Conservation (phyloP, 1,284 basidiomycete genomes). For the Thecaphora frezii region DNA sequence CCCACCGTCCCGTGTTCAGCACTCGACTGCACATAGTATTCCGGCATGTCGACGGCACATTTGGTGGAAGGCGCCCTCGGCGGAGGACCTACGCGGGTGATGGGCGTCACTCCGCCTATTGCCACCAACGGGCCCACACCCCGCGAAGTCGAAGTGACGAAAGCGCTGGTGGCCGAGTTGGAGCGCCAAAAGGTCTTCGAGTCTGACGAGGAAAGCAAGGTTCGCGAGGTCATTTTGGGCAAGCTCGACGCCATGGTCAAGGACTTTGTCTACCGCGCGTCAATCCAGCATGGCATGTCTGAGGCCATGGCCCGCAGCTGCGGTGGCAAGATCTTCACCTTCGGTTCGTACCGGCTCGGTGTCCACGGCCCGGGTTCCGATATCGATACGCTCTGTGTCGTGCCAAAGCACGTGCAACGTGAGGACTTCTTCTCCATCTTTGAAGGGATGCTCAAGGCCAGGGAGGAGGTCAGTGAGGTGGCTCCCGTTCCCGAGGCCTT, state of each 20-base stretch:
- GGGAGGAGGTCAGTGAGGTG: conserved; percentile 84
- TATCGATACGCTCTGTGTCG: conserved; percentile 98
- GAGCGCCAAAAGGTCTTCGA: conserved; percentile 85
- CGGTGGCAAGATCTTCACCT: conserved; percentile 98
- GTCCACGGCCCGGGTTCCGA: conserved; percentile 95
- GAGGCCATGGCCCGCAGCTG: conserved; percentile 81
- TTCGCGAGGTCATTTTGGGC: conserved; percentile 87
- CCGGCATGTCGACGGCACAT: no score
- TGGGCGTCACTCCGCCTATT: conserved; percentile 80
- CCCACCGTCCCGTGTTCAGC: no score
- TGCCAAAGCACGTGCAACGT: conserved; percentile 89
- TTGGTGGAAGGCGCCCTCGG: conserved; percentile 13
- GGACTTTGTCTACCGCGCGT: conserved; percentile 86
- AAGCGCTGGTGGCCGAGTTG: conserved; percentile 84
- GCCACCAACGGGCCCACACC: conserved; percentile 62
- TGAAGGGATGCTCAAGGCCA: conserved; percentile 81
- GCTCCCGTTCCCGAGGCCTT: conserved; percentile 92
- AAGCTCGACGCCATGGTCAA: conserved; percentile 86
- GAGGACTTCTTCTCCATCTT: conserved; percentile 96
- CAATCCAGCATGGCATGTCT: conserved; percentile 76
- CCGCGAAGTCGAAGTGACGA: conserved; percentile 66
- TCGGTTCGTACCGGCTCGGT: conserved; percentile 79
- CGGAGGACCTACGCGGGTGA: conserved; percentile 27
- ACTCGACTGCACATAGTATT: no score
- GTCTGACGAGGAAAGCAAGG: conserved; percentile 81